A percentile compares a stretch with the other conserved stretches of the same genome.
Evolutionary conservation across 805 yeast species (phyloP).

Genomic region (Lipomyces kockii): DNA sequence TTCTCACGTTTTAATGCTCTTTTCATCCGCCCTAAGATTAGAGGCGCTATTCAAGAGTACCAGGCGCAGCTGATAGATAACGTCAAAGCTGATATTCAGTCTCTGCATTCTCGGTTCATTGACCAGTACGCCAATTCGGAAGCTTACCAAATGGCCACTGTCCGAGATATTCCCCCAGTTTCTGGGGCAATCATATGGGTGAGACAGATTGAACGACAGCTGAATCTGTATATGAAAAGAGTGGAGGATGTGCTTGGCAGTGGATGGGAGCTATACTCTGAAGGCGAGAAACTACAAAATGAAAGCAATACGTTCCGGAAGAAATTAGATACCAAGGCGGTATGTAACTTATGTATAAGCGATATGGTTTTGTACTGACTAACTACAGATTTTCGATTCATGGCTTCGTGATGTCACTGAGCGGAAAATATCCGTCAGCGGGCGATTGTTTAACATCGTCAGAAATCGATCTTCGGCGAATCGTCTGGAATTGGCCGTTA

Average conservation of each 20-base stretch:
- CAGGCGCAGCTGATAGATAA: constrained; percentile 57
- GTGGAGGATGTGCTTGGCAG: constrained; percentile 60
- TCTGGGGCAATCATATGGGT: constrained; percentile 58
- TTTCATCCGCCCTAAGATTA: constrained; percentile 57
- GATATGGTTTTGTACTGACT: background rate
- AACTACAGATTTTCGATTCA: constrained; percentile 44
- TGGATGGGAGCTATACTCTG: constrained; percentile 66
- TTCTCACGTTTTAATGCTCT: constrained; percentile 57
- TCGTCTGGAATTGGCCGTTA: constrained; percentile 49
- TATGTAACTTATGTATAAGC: background rate
- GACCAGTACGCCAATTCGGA: constrained; percentile 45
- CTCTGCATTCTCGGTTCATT: constrained; percentile 50
- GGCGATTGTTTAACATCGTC: constrained; percentile 50
- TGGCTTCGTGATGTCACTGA: constrained; percentile 54
- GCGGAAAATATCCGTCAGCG: constrained; percentile 40
- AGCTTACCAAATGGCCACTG: constrained; percentile 46
- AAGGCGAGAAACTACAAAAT: constrained; percentile 64
- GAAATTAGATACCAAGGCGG: constrained; percentile 51
- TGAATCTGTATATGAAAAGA: constrained; percentile 51
- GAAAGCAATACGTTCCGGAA: constrained; percentile 55
- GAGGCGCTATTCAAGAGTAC: constrained; percentile 64
- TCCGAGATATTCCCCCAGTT: constrained; percentile 55
- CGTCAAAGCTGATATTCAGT: constrained; percentile 54
- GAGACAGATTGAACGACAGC: constrained; percentile 54
- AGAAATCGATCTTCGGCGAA: constrained; percentile 40